Conservation (phyloP, 805 yeast genomes). For the Candida glaebosa region DNA sequence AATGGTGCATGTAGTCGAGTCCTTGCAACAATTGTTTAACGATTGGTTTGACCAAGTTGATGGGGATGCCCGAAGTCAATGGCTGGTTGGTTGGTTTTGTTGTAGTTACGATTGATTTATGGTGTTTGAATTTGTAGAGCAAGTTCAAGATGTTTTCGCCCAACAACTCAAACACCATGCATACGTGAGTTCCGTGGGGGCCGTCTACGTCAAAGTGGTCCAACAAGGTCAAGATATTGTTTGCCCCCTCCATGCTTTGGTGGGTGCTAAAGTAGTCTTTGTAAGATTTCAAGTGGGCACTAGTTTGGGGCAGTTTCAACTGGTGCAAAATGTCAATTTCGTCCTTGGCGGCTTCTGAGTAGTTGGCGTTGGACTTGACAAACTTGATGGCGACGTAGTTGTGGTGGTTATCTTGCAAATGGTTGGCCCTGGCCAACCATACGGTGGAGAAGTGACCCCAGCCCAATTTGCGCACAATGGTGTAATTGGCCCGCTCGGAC, state of each 20-base stretch:
- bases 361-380: constrained; percentile 51
- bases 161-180: constrained; percentile 64
- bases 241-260: constrained; percentile 44
- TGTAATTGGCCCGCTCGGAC: constrained; percentile 36
- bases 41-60: constrained; percentile 52
- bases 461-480: constrained; percentile 55
- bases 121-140: constrained; percentile 41
- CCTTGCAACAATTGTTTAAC: constrained; percentile 54
- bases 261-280: constrained; percentile 12
- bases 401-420: too few relatives aligned
- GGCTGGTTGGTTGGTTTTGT: constrained; percentile 2
- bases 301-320: constrained; percentile 19
- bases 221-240: constrained; percentile 48
- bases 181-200: constrained; percentile 61
- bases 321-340: constrained; percentile 51
- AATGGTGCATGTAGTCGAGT: constrained; percentile 54
- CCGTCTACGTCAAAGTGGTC: constrained; percentile 58
- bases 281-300: constrained; percentile 11
- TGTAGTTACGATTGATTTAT: constrained; percentile 1
- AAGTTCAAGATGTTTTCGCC: constrained; percentile 58
- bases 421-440: constrained; percentile 50
- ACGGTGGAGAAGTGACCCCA: constrained; percentile 75
- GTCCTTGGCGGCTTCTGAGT: constrained; percentile 62
- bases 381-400: constrained; percentile 61
- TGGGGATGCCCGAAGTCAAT: constrained; percentile 43